Base-by-base conservation (phyloP, 441 rosid species). In the Daphne laureola region DNA sequence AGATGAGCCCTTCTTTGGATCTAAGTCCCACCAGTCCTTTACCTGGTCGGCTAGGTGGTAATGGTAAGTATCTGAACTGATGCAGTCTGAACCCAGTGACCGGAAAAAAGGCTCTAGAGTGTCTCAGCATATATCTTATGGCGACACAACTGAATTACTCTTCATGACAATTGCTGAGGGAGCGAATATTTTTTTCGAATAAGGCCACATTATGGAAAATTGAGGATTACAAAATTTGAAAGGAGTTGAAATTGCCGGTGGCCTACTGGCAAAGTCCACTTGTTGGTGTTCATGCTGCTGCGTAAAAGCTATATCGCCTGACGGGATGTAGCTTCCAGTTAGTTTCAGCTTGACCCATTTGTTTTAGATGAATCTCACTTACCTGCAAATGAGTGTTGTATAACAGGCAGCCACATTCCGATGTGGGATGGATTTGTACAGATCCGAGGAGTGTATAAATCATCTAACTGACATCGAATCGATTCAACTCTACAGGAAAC, bases 21-120 rank as follows among this genome's bases (percentile, higher is more conserved):
- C 74, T 81, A 17, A 77, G 83, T 61, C 80, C 77, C 45, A 65
- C 54, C 47, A 58, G 82, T 58, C 72, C 75, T 55, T 71, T 74
- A 58, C 81, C 74, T 17, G 55, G 53, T 44, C 60, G 78, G 61
- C 63, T 62, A 16, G 55, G 58, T 48, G 79, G 78, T 31, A 31
- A 31, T 45, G 79, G 78, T 31, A 31, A 31, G 38, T 49, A 53
- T 63, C 38, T 66, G 63, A 63, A 60, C 41, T 13, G 2, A 23
- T 45, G 31, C 49, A 54, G 17, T 64, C 31, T 53, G 47, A 53
- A 27, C 44, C 43, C 40, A 6, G 43, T 52, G 54, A 63, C 46
- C 62, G 23, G 64, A 62, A 54, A 21, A 21, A 63, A 51, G 38
- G 38, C 8, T 31, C 11, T 6, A 8, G 38, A 31, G 7, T 31